Evolutionary conservation across 2,329 filamentous ascomycete species (phyloP).

Genomic region (Fusarium clavum): DNA sequence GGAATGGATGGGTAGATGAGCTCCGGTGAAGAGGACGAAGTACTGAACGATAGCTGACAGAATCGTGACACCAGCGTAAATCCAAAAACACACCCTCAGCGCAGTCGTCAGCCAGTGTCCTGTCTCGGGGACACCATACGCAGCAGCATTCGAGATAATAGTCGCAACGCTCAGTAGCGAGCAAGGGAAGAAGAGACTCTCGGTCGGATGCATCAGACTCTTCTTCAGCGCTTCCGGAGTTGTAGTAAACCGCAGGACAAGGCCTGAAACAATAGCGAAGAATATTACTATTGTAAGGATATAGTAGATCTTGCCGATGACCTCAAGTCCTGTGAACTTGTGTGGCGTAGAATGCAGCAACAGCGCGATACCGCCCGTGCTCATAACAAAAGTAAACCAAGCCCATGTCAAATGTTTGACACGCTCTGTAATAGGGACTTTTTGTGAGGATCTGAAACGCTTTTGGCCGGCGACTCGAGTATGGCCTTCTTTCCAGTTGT

Average conservation of each 20-base stretch:
- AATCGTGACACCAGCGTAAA: constrained; percentile 57
- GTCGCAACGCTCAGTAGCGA: constrained; percentile 73
- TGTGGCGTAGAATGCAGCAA: constrained; percentile 53
- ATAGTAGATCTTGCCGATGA: constrained; percentile 61
- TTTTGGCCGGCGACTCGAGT: constrained; percentile 42
- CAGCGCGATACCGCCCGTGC: constrained; percentile 49
- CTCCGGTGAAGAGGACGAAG: constrained; percentile 48
- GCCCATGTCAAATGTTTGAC: constrained; percentile 48
- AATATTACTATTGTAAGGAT: constrained; percentile 64
- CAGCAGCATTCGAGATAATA: constrained; percentile 71
- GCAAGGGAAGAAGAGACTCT: constrained; percentile 73
- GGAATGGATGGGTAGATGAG: constrained; percentile 43
- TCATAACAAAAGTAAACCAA: constrained; percentile 52
- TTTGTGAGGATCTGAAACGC: constrained; percentile 28
- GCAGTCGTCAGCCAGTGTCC: constrained; percentile 62
- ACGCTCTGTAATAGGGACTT: constrained; percentile 38
- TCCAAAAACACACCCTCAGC: constrained; percentile 63
- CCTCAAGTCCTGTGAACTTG: constrained; percentile 59
- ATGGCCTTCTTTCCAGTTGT: constrained; percentile 46
- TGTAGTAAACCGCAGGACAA: constrained; percentile 67
- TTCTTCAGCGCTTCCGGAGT: constrained; percentile 68
- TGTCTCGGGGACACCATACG: constrained; percentile 66
- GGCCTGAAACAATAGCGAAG: constrained; percentile 61
- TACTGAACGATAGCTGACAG: constrained; percentile 44
- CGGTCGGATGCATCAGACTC: constrained; percentile 58